Evolutionary conservation across 2,329 filamentous ascomycete species (phyloP).

Genomic region (Monascus ruber): DNA sequence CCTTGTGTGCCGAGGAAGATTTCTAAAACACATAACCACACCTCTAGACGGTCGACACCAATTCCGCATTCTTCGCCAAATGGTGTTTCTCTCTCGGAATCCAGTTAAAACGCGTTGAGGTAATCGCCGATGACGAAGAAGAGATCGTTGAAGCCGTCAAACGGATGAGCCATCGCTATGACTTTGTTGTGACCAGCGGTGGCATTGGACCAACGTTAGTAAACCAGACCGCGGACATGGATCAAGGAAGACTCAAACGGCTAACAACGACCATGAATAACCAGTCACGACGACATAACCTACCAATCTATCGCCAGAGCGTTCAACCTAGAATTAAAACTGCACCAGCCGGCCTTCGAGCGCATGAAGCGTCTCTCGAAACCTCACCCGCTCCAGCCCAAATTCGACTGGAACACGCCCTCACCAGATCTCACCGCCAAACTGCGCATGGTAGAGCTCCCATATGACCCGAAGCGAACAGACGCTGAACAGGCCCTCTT

Average conservation of each 20-base stretch:
- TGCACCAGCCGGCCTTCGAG: constrained; percentile 65
- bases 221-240: constrained; percentile 1
- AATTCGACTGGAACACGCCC: constrained; percentile 76
- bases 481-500: constrained; percentile 66
- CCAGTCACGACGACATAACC: constrained; percentile 91
- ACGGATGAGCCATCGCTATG: constrained; percentile 80
- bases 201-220: constrained; percentile 89
- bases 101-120: constrained; percentile 73
- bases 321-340: constrained; percentile 62
- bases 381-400: constrained; percentile 57
- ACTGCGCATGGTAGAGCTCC: constrained; percentile 81
- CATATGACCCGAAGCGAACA: constrained; percentile 56
- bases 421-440: constrained; percentile 69
- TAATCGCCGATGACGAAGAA: constrained; percentile 81
- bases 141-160: constrained; percentile 81
- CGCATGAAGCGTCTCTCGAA: constrained; percentile 76
- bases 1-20: not conserved
- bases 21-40: not conserved
- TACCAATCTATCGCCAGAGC: constrained; percentile 90
- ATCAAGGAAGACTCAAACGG: not conserved
- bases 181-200: constrained; percentile 90
- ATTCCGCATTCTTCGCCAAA: constrained; percentile 53
- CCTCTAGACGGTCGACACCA: constrained; percentile 51
- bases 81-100: constrained; percentile 56
- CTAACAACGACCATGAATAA: constrained; percentile 1